Evolutionary conservation across 108 stramenopile genomes (phyloP), one percentile per base, ranked within the genome.

Genomic region (Nitzschia sp.): DNA sequence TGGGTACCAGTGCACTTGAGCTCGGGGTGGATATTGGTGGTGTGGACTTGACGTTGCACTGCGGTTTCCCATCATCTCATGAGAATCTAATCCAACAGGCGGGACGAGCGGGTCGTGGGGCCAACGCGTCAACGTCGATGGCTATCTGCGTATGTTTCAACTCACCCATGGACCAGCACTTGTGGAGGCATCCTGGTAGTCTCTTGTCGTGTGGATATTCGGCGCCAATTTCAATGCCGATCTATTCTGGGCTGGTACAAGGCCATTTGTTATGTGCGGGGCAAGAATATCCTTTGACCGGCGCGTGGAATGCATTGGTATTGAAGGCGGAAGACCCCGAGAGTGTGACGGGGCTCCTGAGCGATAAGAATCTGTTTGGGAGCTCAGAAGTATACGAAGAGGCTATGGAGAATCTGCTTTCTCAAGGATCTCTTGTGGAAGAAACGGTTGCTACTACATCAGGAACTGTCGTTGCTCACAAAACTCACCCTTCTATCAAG

Each of bases 1-100:
- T 93, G 0, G 96, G 94, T 0, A 98, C 97, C 0, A 78, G 72
- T 36, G 98, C 98, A 0, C 82, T 98, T n/a, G 98, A 98, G 72
- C 79, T 98, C 0, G 98, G 98, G 23, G 86, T 99, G 13, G 97
- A 99, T 77, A 86, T 99, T 36, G 98, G 98, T n/a, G 85, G 84
- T 2, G 85, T 99, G 4, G 94, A 97, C 55, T 68, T 96, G 6
- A 97, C 97, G 2, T 54, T 99, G 28, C 98, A 98, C 55, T 82
- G 96, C 53, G 98, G 97, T 1, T 96, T 91, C 69, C 94, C 95
- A 23, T 85, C 86, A 2, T 80, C 77, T 6, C 64, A 71, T 34
- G 79, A 78, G 15, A 90, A 86, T 42, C 54, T 97, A 51, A 74
- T 94, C 68, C 98, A 98, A 69, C 97, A 98, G 65, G 83, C 96